These are phyloP conservation scores for Apiospora aurea DNA, from an alignment of 2,329 filamentous ascomycete species.

Conservation along the genomic window DNA sequence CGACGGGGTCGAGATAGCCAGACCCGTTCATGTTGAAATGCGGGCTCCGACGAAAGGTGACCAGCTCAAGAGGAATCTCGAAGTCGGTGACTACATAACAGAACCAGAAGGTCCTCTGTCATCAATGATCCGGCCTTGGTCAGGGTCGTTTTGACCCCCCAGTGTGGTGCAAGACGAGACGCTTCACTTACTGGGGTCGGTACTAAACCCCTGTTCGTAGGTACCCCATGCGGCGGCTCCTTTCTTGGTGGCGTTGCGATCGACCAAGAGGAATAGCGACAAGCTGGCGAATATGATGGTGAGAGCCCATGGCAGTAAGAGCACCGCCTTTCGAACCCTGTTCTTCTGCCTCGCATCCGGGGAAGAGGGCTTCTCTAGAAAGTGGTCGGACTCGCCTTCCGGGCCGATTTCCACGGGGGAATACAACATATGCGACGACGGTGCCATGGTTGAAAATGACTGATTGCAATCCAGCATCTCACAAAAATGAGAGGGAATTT, in stretches of 20 bases:
- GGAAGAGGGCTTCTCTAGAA: neutral
- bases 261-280: neutral
- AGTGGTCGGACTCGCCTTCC: constrained; percentile 15
- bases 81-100: neutral
- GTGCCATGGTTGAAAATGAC: neutral
- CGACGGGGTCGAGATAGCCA: neutral
- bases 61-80: constrained; percentile 1
- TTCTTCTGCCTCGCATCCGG: neutral
- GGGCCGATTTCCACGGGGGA: neutral
- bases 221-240: neutral
- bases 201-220: neutral
- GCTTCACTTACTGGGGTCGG: constrained; percentile 6
- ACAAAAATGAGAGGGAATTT: neutral
- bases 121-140: neutral
- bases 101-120: neutral
- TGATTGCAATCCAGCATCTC: neutral
- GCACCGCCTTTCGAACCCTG: neutral
- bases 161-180: neutral
- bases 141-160: neutral
- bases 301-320: neutral
- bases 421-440: neutral
- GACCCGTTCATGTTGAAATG: neutral
- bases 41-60: neutral
- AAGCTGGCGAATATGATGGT: neutral
- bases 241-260: neutral